Percentiles rank a stretch among this genome's conserved stretches.
Evolutionary conservation across 1,139 yeast species (phyloP).

Genomic region (Meyerozyma sp.): DNA sequence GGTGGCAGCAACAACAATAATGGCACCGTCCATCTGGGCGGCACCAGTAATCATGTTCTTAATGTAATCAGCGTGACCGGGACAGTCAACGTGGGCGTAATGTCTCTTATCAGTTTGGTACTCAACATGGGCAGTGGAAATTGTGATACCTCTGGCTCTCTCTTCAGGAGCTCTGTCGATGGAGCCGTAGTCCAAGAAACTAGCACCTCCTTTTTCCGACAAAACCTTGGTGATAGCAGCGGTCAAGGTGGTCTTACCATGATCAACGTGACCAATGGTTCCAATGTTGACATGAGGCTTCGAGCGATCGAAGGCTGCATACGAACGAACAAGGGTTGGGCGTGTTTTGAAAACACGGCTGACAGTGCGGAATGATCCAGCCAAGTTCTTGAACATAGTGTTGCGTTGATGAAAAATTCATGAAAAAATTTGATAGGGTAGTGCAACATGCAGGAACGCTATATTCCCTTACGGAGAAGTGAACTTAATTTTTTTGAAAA

Average conservation of each 20-base stretch:
- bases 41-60: conserved; percentile 99
- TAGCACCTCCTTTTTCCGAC: conserved; percentile 85
- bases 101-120: conserved; percentile 91
- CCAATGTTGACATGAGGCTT: conserved; percentile 97
- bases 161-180: conserved; percentile 99
- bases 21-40: conserved; percentile 99
- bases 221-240: conserved; percentile 98
- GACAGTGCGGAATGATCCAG: conserved; percentile 15
- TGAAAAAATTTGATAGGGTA: conserved; percentile 1
- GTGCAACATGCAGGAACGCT: neutral
- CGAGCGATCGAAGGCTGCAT: conserved; percentile 78
- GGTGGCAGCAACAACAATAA: conserved; percentile 97
- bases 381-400: conserved; percentile 16
- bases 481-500: too few species aligned
- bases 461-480: too few species aligned
- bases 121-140: conserved; percentile 96
- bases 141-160: conserved; percentile 99
- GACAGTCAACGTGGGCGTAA: conserved; percentile 55
- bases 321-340: conserved; percentile 36
- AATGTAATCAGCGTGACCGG: conserved; percentile 98
- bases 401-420: conserved; percentile 3
- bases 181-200: conserved; percentile 85
- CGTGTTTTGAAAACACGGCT: conserved; percentile 15
- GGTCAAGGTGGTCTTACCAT: conserved; percentile 96
- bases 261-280: conserved; percentile 92